Evolutionary conservation across 1,139 yeast species (phyloP), one percentile per base, ranked within the genome.

Genomic region (Magnusiomyces sp.): DNA sequence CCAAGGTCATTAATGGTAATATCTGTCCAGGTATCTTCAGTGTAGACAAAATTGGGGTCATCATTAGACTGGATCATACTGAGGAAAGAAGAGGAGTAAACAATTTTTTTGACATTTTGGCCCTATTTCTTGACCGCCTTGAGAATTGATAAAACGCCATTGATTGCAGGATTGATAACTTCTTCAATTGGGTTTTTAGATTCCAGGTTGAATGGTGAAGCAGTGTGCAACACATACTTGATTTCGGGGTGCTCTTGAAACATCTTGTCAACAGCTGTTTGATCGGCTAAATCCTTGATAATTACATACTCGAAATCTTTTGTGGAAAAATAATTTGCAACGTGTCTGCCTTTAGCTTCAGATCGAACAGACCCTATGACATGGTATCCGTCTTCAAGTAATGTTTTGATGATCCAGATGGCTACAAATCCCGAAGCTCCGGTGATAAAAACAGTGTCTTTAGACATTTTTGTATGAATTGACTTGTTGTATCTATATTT

Each of bases 381-480:
- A 2, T 60, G 61, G 62, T 74, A 77, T 23, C 72, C 74, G 45
- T 59, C 55, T 47, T 61, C 56, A 17, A 66, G 56, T 29, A 67
- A 63, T 27, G 53, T 58, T 36, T 64, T 52, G 36, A 71, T 67
- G 19, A 75, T 68, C 57, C 77, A 78, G 51, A 74, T 73, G 33
- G 81, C 82, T 53, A 79, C 75, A 58, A 74, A 79, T 6, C 83
- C 83, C 29, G 79, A 71, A 11, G 80, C 81, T 5, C 83, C 84
- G 5, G 82, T 73, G 27, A 79, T 71, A 34, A 78, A 69, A 34
- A 75, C 75, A 49, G 53, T 57, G 23, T 7, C n/a, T n/a, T n/a
- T n/a, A n/a, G n/a, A n/a, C n/a, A n/a, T n/a, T n/a, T n/a, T n/a
- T n/a, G n/a, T n/a, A n/a, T n/a, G n/a, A n/a, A n/a, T n/a, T n/a